Conservation (phyloP, 2,329 filamentous ascomycete genomes). For the Elsinoe necatrix region DNA sequence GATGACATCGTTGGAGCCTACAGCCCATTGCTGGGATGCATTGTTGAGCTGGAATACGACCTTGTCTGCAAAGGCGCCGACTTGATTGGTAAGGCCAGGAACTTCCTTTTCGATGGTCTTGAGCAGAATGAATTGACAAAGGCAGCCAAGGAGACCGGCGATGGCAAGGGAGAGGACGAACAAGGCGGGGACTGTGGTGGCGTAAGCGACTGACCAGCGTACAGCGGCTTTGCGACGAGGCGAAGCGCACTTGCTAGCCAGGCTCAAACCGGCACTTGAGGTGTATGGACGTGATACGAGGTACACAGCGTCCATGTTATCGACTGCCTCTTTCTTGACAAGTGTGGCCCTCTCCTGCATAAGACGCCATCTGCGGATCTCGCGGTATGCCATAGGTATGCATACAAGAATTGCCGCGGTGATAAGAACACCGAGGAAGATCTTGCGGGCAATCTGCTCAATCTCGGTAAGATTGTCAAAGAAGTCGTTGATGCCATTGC, state of each 20-base stretch:
- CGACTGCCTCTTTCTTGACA: conserved; percentile 57
- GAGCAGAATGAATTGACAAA: conserved; percentile 76
- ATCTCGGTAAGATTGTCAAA: conserved; percentile 64
- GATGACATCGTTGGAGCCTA: conserved; percentile 66
- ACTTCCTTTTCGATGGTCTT: conserved; percentile 64
- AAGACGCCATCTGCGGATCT: conserved; percentile 66
- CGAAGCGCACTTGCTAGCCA: conserved; percentile 57
- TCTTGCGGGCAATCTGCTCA: conserved; percentile 59
- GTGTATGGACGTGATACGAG: conserved; percentile 75
- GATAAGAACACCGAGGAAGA: conserved; percentile 67
- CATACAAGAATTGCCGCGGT: conserved; percentile 64
- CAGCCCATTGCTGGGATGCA: conserved; percentile 68
- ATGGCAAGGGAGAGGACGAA: conserved; percentile 76
- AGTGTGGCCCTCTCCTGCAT: conserved; percentile 63
- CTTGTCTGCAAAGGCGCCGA: conserved; percentile 67
- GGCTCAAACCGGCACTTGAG: conserved; percentile 60
- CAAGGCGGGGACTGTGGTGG: conserved; percentile 75
- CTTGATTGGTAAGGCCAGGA: conserved; percentile 63
- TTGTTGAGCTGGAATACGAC: conserved; percentile 65
- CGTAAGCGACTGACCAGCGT: conserved; percentile 79
- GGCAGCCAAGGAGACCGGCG: conserved; percentile 71
- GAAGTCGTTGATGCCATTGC: conserved; percentile 73
- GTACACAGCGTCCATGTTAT: conserved; percentile 82
- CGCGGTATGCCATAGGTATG: conserved; percentile 69
- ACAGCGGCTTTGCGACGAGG: conserved; percentile 60